Evolutionary conservation across 2,329 filamentous ascomycete genomes (phyloP), one percentile per base, ranked within the genome.

Genomic region (Blastomyces percursus): DNA sequence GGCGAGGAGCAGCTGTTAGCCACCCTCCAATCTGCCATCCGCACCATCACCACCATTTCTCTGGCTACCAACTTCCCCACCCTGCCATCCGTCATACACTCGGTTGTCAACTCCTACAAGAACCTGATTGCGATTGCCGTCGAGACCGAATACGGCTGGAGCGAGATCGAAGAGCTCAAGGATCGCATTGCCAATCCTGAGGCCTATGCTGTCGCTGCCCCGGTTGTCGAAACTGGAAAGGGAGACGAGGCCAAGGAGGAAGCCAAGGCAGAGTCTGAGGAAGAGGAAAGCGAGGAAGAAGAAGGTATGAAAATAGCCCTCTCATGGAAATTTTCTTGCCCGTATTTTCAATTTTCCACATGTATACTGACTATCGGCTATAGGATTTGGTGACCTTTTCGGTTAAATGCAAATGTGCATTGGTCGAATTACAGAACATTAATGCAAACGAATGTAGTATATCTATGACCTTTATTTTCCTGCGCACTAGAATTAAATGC

Each of bases 171-270:
- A 75, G 85, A 96, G 81, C 89, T 99, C 82, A 99, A 99, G 89
- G 94, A 99, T 83, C 91, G 94, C 78, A 96, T 99, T 74, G 91
- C 91, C 81, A 97, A 99, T 86, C 95, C 95, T 71, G 94, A 99
- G 62, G 91, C 91, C 62, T 99, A 97, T 79, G 94, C 93, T 68
- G 78, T 90, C 58, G 82, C 92, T 69, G 91, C 88, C 69, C 91
- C 93, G 64, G 85, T 77, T 68, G 88, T 86, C 63, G 79, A 79
- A 61, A 75, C 79, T 57, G 77, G 78, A 65, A 80, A 78, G 66
- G 78, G 77, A 62, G 82, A 80, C 66, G 81, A 77, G 61, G 80
- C 77, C 59, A 80, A 78, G 61, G 77, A 79, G 64, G 80, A 79
- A 63, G 77, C 81, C 66, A 81, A 83, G 71, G 82, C 85, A 73